Percentiles rank a stretch among this genome's conserved stretches.
phyloP scores from a whole-genome alignment of 2,329 filamentous ascomycete species.

The Aspergillus bombycis region DNA sequence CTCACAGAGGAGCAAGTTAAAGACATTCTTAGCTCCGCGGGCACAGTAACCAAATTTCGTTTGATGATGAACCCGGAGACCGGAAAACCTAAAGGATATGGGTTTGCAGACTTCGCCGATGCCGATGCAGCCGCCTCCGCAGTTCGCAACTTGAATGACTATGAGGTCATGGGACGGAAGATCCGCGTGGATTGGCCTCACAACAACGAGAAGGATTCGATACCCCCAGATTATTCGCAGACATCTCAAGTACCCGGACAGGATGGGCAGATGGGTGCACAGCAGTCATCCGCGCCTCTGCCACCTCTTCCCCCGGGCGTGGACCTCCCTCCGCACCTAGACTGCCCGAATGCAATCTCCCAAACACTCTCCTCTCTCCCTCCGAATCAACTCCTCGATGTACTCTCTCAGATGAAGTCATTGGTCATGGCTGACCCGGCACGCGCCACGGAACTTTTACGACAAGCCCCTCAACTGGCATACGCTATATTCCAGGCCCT shows the following conservation, averaged over 20 bases:
- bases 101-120: conserved; percentile 94
- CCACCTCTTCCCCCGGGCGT: conserved; percentile 83
- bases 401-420: conserved; percentile 91
- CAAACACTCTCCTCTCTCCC: conserved; percentile 85
- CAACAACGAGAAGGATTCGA: conserved; percentile 77
- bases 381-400: conserved; percentile 86
- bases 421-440: conserved; percentile 80
- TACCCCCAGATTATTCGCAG: conserved; percentile 53
- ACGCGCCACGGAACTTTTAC: conserved; percentile 82
- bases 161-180: conserved; percentile 93
- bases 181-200: conserved; percentile 95
- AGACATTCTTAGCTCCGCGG: conserved; percentile 88
- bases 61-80: conserved; percentile 96
- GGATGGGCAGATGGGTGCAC: conserved; percentile 40
- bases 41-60: conserved; percentile 87
- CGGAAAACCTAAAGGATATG: conserved; percentile 91
- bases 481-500: conserved; percentile 96
- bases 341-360: conserved; percentile 87
- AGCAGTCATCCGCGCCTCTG: conserved; percentile 58
- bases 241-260: conserved; percentile 41
- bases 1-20: conserved; percentile 95
- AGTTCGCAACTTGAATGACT: conserved; percentile 92
- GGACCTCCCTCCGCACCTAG: conserved; percentile 80
- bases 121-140: conserved; percentile 90
- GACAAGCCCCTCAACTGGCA: conserved; percentile 86